Evolutionary conservation across 345 rosid species (phyloP).

Genomic region (Hirschfeldia incana): DNA sequence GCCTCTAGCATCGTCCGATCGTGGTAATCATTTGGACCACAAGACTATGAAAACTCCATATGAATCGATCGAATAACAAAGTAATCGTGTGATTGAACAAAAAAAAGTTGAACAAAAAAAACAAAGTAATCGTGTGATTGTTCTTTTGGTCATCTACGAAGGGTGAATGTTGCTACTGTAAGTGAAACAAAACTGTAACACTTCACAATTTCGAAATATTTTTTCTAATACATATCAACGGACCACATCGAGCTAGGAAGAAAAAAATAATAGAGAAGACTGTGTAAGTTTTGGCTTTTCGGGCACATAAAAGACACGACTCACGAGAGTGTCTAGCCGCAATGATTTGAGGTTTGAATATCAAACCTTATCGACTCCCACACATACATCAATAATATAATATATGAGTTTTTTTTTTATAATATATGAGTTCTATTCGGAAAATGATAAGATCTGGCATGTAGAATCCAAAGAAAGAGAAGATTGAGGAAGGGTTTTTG

Average conservation of each 20-base stretch:
- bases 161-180: background rate
- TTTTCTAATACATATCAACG: background rate
- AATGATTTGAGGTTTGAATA: conserved; percentile 12
- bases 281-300: conserved; percentile 26
- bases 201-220: background rate
- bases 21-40: background rate
- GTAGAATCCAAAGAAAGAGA: background rate
- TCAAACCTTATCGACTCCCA: conserved; percentile 15
- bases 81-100: no score
- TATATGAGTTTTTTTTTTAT: background rate
- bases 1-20: no score
- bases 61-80: background rate
- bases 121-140: conserved; percentile 27
- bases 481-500: background rate
- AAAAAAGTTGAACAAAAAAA: no score
- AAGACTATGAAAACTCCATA: background rate
- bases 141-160: background rate
- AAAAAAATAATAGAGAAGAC: background rate
- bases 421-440: background rate
- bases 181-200: conserved; percentile 13
- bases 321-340: background rate
- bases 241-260: background rate
- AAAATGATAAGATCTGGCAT: background rate
- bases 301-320: conserved; percentile 34
- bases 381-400: background rate